Evolutionary conservation across 2,329 filamentous ascomycete genomes (phyloP), one percentile per base, ranked within the genome.

Genomic region (Xylaria sp.): DNA sequence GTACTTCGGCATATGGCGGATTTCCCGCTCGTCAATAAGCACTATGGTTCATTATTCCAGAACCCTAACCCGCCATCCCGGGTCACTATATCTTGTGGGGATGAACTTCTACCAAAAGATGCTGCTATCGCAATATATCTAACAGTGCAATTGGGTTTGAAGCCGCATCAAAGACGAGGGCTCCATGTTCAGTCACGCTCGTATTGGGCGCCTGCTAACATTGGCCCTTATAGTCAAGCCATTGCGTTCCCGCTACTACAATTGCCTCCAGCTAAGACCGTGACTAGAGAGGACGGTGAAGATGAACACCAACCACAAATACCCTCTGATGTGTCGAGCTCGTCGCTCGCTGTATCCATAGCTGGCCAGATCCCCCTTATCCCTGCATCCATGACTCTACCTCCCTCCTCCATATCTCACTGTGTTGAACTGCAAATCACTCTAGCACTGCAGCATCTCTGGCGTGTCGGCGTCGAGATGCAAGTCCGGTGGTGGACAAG

Each of bases 171-270:
- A 39, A 80, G 92, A 39, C 67, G 72, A 61, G 89, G 88, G 0
- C 86, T 98, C 1, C 96, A 99, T 79, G 94, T 99, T 6, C 96
- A 98, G 81, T 94, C 92, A 3, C 86, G 93, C 48, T 97, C 94
- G 12, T 98, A 98, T 84, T 99, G 96, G 96, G 96, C 96, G 0
- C 96, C 96, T 0, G 95, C 96, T 23, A 98, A 98, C 77, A 98
- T 99, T 63, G 96, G 96, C 0, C 96, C 96, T 0, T 98, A 98
- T 80, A 98, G 94, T 65, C 96, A 99, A 82, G 94, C 94, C 3
- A 89, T 96, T 59, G 85, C 87, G 1, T 81, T 89, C 12, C 83
- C 83, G 12, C 76, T 85, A 1, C 58, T 80, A 9, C 41, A 55
- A 43, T 57, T 58, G 15, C 55, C 64, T 12, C 12, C 81, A 78